These are phyloP conservation scores for Xylariaceae sp. DNA, from an alignment of 2,329 filamentous ascomycete species.

Conservation along the genomic window DNA sequence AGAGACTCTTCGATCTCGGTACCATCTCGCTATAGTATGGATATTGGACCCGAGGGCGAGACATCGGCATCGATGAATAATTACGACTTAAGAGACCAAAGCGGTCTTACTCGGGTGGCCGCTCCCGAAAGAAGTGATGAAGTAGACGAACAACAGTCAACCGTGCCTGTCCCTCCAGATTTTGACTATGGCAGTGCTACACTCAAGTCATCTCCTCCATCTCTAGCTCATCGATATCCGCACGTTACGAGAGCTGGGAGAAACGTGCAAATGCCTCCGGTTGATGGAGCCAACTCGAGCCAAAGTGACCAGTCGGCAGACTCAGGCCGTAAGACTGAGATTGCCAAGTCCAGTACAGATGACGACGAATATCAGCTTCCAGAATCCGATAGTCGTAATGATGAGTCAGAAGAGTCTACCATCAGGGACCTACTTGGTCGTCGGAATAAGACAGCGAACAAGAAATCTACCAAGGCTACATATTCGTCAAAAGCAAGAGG, in stretches of 20 bases:
- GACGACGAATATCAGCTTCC: constrained; percentile 21
- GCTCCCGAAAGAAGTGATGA: background rate
- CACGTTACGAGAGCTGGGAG: constrained; percentile 11
- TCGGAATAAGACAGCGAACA: background rate
- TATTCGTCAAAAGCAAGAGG: constrained; percentile 1
- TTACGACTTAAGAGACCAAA: background rate
- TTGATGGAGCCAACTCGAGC: background rate
- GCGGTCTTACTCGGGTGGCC: background rate
- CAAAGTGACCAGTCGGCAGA: background rate
- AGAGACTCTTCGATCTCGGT: constrained; percentile 3
- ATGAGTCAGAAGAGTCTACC: constrained; percentile 4
- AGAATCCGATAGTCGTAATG: constrained; percentile 4
- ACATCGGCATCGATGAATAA: background rate
- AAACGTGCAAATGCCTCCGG: background rate
- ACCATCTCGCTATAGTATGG: background rate
- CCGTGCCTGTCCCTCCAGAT: constrained; percentile 18
- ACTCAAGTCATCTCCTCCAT: constrained; percentile 4
- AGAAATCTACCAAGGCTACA: background rate
- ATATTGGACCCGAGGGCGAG: background rate
- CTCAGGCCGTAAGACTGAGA: background rate
- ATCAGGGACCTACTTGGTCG: background rate
- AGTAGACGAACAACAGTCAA: constrained; percentile 19
- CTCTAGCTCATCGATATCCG: background rate
- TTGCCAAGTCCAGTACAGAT: background rate
- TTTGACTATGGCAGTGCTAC: background rate